These are phyloP conservation scores for Usnea hakonensis DNA, from an alignment of 495 filamentous ascomycete species.

Conservation along the genomic window DNA sequence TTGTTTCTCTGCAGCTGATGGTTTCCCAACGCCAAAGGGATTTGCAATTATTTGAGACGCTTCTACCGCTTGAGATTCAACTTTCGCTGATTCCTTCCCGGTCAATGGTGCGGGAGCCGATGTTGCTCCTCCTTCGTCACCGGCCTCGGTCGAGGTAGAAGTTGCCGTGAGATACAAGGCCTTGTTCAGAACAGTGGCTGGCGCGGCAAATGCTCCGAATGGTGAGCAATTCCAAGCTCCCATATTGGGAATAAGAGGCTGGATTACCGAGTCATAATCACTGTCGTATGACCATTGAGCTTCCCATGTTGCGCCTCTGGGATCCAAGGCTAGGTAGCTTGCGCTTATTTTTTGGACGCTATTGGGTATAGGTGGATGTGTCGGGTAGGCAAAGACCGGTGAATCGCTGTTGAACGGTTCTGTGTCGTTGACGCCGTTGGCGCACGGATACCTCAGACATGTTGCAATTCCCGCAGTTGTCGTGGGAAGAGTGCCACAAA, in stretches of 20 bases:
- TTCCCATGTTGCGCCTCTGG: neutral
- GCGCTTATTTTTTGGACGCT: neutral
- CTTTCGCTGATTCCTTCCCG: neutral
- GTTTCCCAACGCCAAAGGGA: neutral
- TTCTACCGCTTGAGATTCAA: neutral
- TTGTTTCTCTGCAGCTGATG: neutral
- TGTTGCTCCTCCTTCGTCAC: neutral
- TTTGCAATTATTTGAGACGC: neutral
- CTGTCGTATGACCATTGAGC: neutral
- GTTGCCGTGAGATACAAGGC: conserved; percentile 4
- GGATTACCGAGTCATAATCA: neutral
- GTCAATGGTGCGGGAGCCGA: neutral
- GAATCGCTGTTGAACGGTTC: neutral
- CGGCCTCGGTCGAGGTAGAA: conserved; percentile 4
- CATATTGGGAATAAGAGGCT: conserved; percentile 1
- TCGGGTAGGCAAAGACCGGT: conserved; percentile 1
- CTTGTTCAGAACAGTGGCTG: neutral
- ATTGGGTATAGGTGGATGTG: conserved; percentile 1
- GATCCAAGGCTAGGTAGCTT: conserved; percentile 1
- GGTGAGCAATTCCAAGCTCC: neutral
- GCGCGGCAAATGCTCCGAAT: neutral
- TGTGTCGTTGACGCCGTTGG: neutral
- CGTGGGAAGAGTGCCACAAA: conserved; percentile 9
- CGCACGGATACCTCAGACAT: conserved; percentile 1
- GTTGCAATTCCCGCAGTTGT: conserved; percentile 5